Evolutionary conservation across 176 grass and related monocot species (phyloP).

Genomic region (Oryza glumipatula): DNA sequence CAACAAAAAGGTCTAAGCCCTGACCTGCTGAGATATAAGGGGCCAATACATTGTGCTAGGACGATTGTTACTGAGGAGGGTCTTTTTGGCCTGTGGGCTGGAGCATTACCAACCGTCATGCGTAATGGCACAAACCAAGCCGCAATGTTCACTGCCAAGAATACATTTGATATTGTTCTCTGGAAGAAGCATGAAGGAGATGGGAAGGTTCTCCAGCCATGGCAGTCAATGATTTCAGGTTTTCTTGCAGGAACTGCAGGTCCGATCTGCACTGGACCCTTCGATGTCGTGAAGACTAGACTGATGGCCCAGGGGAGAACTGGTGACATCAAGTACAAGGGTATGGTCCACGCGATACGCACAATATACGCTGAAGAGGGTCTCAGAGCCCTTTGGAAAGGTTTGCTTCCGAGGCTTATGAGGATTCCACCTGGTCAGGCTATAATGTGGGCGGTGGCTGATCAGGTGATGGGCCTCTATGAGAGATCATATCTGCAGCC

Average conservation of each 20-base stretch:
- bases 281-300: constrained; percentile 94
- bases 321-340: constrained; percentile 74
- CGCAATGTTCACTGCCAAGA: constrained; percentile 97
- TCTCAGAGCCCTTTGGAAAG: constrained; percentile 78
- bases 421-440: constrained; percentile 99
- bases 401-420: constrained; percentile 95
- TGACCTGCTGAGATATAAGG: constrained; percentile 82
- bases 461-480: constrained; percentile 94
- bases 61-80: constrained; percentile 86
- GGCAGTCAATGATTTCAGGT: constrained; percentile 97
- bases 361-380: constrained; percentile 90
- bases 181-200: constrained; percentile 98
- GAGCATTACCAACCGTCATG: constrained; percentile 88
- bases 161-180: constrained; percentile 77
- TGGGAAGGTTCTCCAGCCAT: constrained; percentile 77
- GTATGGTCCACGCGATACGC: constrained; percentile 78
- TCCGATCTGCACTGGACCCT: constrained; percentile 89
- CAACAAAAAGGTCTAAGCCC: constrained; percentile 88
- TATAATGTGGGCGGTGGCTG: constrained; percentile 95
- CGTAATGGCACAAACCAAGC: constrained; percentile 98
- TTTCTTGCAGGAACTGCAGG: constrained; percentile 94
- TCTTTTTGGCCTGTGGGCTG: constrained; percentile 80
- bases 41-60: constrained; percentile 79
- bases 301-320: constrained; percentile 88
- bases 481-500: constrained; percentile 61